Evolutionary conservation across 2,329 filamentous ascomycete genomes (phyloP), one percentile per base, ranked within the genome.

Genomic region (Phymatotrichopsis omnivora): DNA sequence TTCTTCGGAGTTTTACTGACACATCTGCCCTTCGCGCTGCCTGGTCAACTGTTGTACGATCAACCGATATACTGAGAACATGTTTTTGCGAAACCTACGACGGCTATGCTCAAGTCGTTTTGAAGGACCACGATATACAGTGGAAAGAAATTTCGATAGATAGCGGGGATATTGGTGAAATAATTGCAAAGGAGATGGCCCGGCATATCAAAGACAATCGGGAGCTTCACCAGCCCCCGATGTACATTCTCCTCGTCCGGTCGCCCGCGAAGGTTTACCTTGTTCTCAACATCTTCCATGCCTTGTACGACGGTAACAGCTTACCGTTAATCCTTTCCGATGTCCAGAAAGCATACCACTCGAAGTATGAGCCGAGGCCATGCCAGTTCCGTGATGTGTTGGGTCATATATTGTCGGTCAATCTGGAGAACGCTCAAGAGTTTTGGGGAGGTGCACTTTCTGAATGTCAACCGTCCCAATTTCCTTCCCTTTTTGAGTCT

Each of bases 261-360:
- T 36, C 58, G 4, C 41, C 46, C 0, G 53, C 52, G 1, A 56
- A 54, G 1, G 56, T 57, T 5, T 52, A 69, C 0, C 63, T 93
- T 24, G 63, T 70, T 2, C 57, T 93, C 2, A 73, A 81, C 34
- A 78, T 93, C 1, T 93, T 94, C 63, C 87, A 95, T 60, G 85
- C 75, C 0, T 62, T 94, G 0, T 95, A 95, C 56, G 87, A 95
- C 62, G 87, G 85, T 2, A 80, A 74, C 53, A 89, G 85, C 50
- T 72, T 93, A 29, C 70, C 73, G 2, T 61, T 85, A 19, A 69
- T 93, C 29, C 68, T 93, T 16, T 60, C 72, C 3, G 64, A 70
- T 16, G 67, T 93, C 2, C 63, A 66, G 22, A 57, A 65, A 3
- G 64, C 69, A 4, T 85, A 84, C 56, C 53, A 58, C 12, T 58